phyloP scores from a whole-genome alignment of 441 rosid species.

The Mallotus japonicus region DNA sequence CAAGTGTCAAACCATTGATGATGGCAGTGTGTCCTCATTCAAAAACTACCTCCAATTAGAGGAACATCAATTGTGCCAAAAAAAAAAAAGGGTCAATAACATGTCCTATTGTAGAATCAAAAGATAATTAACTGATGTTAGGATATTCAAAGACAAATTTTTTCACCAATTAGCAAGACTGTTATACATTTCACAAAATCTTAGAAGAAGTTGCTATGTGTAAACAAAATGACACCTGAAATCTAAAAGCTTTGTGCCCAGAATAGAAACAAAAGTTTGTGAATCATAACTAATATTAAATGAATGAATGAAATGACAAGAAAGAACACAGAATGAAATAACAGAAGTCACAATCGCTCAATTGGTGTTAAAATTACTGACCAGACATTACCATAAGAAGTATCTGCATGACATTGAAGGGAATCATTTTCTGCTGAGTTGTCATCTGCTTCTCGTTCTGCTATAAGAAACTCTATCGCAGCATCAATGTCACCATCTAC shows the following conservation, averaged over 20 bases:
- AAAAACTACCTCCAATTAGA: neutral
- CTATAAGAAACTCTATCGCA: conserved; percentile 73
- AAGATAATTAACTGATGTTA: neutral
- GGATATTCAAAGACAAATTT: neutral
- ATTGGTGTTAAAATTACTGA: conserved; percentile 28
- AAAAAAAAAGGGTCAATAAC: too few species aligned
- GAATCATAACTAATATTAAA: neutral
- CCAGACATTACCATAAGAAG: conserved; percentile 54
- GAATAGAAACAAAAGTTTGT: neutral
- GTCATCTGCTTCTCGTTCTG: conserved; percentile 54
- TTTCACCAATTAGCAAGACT: neutral
- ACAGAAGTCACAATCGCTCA: conserved; percentile 5
- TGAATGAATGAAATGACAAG: neutral
- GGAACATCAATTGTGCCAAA: neutral
- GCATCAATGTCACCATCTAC: conserved; percentile 81
- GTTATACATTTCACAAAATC: neutral
- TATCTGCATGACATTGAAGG: conserved; percentile 31
- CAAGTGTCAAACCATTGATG: conserved; percentile 1
- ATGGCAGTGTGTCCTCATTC: neutral
- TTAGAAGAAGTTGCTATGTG: neutral
- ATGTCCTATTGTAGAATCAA: neutral
- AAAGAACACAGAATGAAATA: conserved; percentile 2
- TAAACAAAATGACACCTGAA: neutral
- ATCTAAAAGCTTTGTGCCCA: neutral
- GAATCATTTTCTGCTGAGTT: conserved; percentile 31